phyloP scores from a whole-genome alignment of 257 asterid species.

The Solanum pennellii region DNA sequence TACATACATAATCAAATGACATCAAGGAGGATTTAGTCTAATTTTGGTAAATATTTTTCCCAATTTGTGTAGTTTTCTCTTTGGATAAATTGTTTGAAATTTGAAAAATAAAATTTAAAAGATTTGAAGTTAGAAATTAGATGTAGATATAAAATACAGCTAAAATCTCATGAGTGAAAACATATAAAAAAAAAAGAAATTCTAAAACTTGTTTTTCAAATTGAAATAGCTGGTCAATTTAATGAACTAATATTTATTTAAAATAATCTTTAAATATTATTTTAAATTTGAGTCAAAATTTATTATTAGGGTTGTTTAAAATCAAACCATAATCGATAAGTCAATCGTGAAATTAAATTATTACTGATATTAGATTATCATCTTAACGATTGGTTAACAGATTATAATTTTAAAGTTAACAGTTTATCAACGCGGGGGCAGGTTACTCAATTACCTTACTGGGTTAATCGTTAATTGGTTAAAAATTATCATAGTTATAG shows the following conservation, averaged over 20 bases:
- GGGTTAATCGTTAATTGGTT: background rate
- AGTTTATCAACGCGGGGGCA: background rate
- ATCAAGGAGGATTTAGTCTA: background rate
- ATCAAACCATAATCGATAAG: no score
- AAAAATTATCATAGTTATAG: background rate
- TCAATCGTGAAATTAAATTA: no score
- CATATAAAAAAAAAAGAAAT: background rate
- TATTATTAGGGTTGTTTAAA: background rate
- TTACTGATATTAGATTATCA: background rate
- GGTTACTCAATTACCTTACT: background rate
- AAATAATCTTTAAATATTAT: background rate
- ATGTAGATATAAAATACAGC: background rate
- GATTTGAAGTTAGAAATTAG: background rate
- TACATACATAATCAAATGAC: no score
- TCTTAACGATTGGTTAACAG: no score
- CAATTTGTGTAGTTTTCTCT: no score
- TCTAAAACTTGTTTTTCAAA: background rate
- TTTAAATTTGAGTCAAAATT: background rate
- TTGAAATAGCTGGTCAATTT: background rate
- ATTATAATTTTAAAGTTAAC: no score
- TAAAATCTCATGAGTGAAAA: background rate
- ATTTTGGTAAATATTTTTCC: no score
- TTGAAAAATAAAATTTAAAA: background rate
- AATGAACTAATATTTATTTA: background rate
- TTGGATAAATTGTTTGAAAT: background rate